Evolutionary conservation across 2,329 filamentous ascomycete genomes (phyloP).

Genomic region (Xylaria sp.): DNA sequence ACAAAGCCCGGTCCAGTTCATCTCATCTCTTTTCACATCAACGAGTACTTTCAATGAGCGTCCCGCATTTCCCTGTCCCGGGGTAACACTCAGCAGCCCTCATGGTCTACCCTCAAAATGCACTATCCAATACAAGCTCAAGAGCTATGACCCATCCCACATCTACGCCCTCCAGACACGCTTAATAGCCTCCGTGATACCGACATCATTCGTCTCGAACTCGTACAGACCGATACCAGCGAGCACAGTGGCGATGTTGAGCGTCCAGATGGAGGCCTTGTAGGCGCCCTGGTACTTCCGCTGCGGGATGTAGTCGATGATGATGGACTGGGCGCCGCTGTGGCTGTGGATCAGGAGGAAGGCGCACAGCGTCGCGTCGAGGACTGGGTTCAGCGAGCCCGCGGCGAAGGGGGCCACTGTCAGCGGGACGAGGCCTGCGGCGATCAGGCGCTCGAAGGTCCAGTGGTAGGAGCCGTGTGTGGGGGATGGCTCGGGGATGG

Average conservation of each 20-base stretch:
- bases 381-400: slow-evolving; percentile 85
- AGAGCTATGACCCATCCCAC: too few species aligned
- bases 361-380: slow-evolving; percentile 85
- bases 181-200: slow-evolving; percentile 86
- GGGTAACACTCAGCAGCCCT: not conserved
- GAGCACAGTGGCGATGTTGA: slow-evolving; percentile 78
- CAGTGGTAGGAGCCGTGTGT: slow-evolving; percentile 97
- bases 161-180: slow-evolving; percentile 79
- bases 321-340: slow-evolving; percentile 88
- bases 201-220: slow-evolving; percentile 98
- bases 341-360: slow-evolving; percentile 90
- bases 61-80: not conserved
- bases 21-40: slow-evolving; percentile 8
- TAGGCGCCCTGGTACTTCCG: slow-evolving; percentile 71
- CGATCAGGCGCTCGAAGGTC: slow-evolving; percentile 89
- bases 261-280: slow-evolving; percentile 74
- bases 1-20: not conserved
- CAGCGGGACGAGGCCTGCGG: slow-evolving; percentile 82
- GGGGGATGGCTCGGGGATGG: slow-evolving; percentile 73
- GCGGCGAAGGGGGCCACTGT: slow-evolving; percentile 90
- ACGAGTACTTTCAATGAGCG: not conserved
- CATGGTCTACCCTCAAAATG: too few species aligned
- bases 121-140: too few species aligned
- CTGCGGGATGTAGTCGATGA: slow-evolving; percentile 89
- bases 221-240: slow-evolving; percentile 93